phyloP scores from a whole-genome alignment of 1,284 basidiomycete species.

The Cryptococcus amylolentus region DNA sequence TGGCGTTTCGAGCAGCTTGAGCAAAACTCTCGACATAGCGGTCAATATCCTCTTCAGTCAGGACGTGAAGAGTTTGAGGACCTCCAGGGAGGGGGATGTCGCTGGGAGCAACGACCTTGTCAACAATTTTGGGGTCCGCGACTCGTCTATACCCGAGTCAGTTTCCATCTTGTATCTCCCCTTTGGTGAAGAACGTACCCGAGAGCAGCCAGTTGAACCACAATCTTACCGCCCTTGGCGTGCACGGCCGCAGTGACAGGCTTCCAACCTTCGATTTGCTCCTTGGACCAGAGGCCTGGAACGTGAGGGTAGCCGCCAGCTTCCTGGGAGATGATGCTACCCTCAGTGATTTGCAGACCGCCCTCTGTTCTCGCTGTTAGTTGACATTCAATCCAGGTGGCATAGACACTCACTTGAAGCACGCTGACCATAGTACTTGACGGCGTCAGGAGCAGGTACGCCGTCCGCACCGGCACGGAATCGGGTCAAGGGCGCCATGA shows the following conservation, averaged over 20 bases:
- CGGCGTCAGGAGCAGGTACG: slow-evolving; percentile 23
- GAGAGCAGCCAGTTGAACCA: slow-evolving; percentile 54
- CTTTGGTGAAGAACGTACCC: slow-evolving; percentile 28
- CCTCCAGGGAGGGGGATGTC: not conserved
- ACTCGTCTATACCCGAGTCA: not conserved
- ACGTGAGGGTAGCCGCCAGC: slow-evolving; percentile 10
- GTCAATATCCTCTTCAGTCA: slow-evolving; percentile 37
- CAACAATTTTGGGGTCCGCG: not conserved
- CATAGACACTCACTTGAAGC: slow-evolving; percentile 18
- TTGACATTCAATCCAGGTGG: not conserved
- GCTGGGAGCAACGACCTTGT: not conserved
- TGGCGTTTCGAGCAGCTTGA: slow-evolving; percentile 55
- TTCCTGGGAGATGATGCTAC: slow-evolving; percentile 17
- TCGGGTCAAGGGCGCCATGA: slow-evolving; percentile 45
- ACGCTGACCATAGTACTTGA: slow-evolving; percentile 44
- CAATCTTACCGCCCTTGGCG: slow-evolving; percentile 52
- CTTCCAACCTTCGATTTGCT: slow-evolving; percentile 28
- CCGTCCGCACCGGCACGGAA: slow-evolving; percentile 21
- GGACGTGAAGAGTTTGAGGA: slow-evolving; percentile 33
- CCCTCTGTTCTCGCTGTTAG: slow-evolving; percentile 12
- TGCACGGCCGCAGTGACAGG: slow-evolving; percentile 52
- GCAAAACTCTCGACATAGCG: slow-evolving; percentile 53
- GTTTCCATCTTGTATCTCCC: too few relatives aligned
- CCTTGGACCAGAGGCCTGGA: slow-evolving; percentile 18
- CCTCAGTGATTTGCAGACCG: slow-evolving; percentile 40